Evolutionary conservation across 768 basidiomycete species (phyloP), one percentile per base, ranked within the genome.

Genomic region (Goffeauzyma gilvescens): DNA sequence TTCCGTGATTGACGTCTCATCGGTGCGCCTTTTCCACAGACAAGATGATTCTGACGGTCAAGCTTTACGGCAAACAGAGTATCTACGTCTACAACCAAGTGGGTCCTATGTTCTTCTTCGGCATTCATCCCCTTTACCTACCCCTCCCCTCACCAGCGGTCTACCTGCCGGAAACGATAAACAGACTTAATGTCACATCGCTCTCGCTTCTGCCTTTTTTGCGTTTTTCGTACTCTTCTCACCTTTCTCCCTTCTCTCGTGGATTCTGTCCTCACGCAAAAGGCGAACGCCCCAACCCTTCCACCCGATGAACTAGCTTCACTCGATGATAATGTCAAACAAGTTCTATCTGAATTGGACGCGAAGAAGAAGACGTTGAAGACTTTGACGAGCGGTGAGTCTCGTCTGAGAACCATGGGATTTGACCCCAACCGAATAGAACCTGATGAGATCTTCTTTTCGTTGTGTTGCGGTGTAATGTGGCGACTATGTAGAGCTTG

Each of bases 41-140:
- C 50, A 84, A 77, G 58, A 82, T 81, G 15, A 73, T 74, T 42
- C 67, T 89, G 14, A 74, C 78, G 0, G 76, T 84, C 55, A 93
- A 90, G 65, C 68, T 69, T 21, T 93, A 89, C 46, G 84, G 86
- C 75, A 66, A 93, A 63, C 79, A 76, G 2, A 77, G 76, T 0
- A 79, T 89, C 59, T 93, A 84, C 55, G 83, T 87, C 10, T 75
- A 75, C 26, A 86, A 86, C 41, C 67, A 68, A 50, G 66, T 64
- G 15, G 25, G 56, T 36, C 12, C 23, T n/a, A 23, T 17, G 10
- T 17, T 21, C 22, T 6, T 6, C 31, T 3, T 1, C 23, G 20
- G 22, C 5, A 15, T 15, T 44, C 32, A n/a, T n/a, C n/a, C 20
- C 7, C 30, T 34, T 4, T n/a, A 18, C 35, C 14, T 21, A 28